Base-by-base conservation (phyloP, 805 yeast genomes). In the Starmerella cellae region DNA sequence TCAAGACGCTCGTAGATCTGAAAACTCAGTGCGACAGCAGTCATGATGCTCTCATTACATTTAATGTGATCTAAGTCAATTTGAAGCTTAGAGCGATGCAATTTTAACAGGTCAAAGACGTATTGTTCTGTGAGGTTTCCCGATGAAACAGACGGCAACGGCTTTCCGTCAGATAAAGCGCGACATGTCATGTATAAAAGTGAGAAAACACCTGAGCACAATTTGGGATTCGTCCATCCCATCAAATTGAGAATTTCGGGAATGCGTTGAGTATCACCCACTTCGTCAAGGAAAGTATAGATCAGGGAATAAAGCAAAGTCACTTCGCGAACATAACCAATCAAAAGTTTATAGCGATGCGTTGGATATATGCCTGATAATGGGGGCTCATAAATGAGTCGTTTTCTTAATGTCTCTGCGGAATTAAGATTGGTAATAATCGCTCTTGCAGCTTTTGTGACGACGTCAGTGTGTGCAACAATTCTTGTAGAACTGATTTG, bases 321-420 rank as follows among this genome's bases (percentile, higher is more conserved):
- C 13, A 58, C 11, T 31, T 61, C 63, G 5, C 42, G 41, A 5
- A 47, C 45, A 8, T 55, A 47, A 10, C 47, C 41, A 20, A 58
- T 44, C 31, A 61, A 48, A 29, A 59, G 45, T 35, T 44, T 43
- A 44, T 61, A 61, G 22, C 56, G 50, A 5, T 55, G 50, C 5
- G 50, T 45, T 3, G 65, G 65, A 54, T 62, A 61, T 3, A 46
- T 41, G 5, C 65, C 65, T 2, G 53, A 46, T 22, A 61, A 33
- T 2, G 60, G 55, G 0, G 65, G 65, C 48, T 61, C 65, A 39
- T 46, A 61, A 19, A 52, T 45, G n/a, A 59, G 42, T 16, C 55
- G 46, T 10, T 33, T 35, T 9, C 49, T 33, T 5, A 54, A 28
- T 5, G 41, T 38, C 20, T 50, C 55, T 0, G 55, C 56, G 5